Conservation (phyloP, 495 filamentous ascomycete genomes). For the Chlorociboria aeruginascens region DNA sequence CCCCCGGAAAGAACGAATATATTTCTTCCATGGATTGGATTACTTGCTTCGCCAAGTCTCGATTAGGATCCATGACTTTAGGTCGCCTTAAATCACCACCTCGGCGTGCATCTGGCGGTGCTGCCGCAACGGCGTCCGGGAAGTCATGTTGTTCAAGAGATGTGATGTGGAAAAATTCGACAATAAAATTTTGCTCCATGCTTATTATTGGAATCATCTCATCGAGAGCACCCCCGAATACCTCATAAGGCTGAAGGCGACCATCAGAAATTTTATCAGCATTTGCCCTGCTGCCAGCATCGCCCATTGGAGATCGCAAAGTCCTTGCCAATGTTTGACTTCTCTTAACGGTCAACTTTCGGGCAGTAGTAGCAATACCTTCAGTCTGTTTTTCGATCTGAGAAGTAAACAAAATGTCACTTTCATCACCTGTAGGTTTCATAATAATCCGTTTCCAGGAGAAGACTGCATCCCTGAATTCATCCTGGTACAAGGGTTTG, state of each 20-base stretch:
- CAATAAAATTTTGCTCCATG: constrained; percentile 88
- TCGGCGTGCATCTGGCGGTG: constrained; percentile 51
- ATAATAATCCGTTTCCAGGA: constrained; percentile 74
- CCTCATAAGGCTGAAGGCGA: constrained; percentile 63
- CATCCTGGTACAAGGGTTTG: constrained; percentile 64
- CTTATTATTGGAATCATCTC: constrained; percentile 70
- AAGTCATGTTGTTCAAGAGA: constrained; percentile 71
- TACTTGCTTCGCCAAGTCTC: constrained; percentile 66
- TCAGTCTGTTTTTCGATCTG: constrained; percentile 69
- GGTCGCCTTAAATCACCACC: constrained; percentile 58
- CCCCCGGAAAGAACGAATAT: constrained; percentile 67
- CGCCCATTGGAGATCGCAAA: constrained; percentile 55
- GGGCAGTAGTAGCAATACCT: constrained; percentile 47
- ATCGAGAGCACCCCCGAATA: constrained; percentile 67
- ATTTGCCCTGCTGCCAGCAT: constrained; percentile 43
- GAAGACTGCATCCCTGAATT: constrained; percentile 66
- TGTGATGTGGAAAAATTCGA: constrained; percentile 84
- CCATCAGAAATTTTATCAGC: constrained; percentile 55
- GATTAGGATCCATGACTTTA: constrained; percentile 71
- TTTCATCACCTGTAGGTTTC: constrained; percentile 74
- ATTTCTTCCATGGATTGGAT: constrained; percentile 77
- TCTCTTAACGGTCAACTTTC: constrained; percentile 87
- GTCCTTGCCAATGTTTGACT: constrained; percentile 69
- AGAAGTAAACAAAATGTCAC: constrained; percentile 75
- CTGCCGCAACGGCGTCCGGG: constrained; percentile 56